phyloP scores from a whole-genome alignment of 345 rosid species.

The Pistacia vera region DNA sequence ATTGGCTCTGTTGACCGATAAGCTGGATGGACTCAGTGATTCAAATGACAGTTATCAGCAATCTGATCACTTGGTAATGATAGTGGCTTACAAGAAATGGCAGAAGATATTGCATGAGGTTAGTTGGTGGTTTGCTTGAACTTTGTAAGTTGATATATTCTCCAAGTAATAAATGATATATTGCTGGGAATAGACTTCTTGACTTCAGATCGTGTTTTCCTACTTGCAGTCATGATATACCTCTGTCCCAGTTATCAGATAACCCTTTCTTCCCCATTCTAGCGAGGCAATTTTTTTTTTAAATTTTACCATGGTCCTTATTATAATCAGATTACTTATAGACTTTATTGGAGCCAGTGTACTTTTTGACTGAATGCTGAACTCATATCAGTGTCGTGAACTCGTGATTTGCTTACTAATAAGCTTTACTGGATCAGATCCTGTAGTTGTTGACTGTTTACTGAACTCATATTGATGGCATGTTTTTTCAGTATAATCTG shows the following conservation, averaged over 20 bases:
- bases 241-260: no score
- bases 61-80: constrained; percentile 87
- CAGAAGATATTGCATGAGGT: constrained; percentile 77
- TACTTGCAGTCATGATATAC: no score
- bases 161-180: neutral
- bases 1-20: constrained; percentile 63
- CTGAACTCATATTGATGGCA: neutral
- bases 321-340: no score
- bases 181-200: no score
- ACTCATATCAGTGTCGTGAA: no score
- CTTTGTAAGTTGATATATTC: constrained; percentile 3
- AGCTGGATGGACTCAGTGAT: constrained; percentile 52
- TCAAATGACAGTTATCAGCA: constrained; percentile 50
- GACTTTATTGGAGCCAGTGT: no score
- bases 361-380: no score
- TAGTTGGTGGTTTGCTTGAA: constrained; percentile 25
- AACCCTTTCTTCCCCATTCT: no score
- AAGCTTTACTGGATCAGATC: neutral
- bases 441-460: neutral
- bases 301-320: no score
- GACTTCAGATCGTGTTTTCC: no score
- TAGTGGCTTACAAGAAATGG: constrained; percentile 87
- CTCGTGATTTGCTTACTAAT: no score
- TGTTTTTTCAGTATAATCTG: neutral
- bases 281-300: no score